These are phyloP conservation scores for Cyclotella atomus DNA, from an alignment of 108 stramenopile species.

Conservation along the genomic window DNA sequence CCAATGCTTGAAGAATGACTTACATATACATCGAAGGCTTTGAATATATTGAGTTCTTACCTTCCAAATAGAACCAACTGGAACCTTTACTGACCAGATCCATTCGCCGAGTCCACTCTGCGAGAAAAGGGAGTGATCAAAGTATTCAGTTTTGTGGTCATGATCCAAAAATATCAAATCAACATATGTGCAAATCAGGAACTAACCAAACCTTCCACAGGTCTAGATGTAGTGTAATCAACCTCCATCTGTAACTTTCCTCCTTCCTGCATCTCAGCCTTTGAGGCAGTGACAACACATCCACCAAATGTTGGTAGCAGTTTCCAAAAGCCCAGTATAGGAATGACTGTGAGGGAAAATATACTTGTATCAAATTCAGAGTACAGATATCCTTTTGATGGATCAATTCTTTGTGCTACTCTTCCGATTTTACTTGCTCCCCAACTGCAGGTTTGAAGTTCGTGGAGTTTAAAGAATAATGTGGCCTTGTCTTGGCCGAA, in stretches of 20 bases:
- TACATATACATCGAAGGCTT: too few species aligned
- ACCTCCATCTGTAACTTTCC: conserved; percentile 79
- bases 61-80: conserved; percentile 85
- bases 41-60: too few species aligned
- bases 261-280: conserved; percentile 54
- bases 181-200: too few species aligned
- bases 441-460: conserved; percentile 93
- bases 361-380: conserved; percentile 83
- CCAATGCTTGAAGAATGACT: background rate
- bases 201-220: conserved; percentile 80
- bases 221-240: conserved; percentile 82
- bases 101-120: conserved; percentile 79
- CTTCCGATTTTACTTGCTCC: conserved; percentile 88
- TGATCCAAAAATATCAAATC: too few species aligned
- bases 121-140: too few species aligned
- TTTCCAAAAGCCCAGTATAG: conserved; percentile 93
- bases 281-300: conserved; percentile 85
- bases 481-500: conserved; percentile 86
- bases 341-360: conserved; percentile 87
- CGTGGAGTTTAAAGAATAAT: conserved; percentile 93
- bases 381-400: conserved; percentile 61
- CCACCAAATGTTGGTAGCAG: conserved; percentile 94
- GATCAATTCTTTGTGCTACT: conserved; percentile 84
- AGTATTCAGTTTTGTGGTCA: too few species aligned
- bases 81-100: conserved; percentile 87